Base-by-base conservation (phyloP, 2,329 filamentous ascomycete genomes). In the Phaeoacremonium minimum region DNA sequence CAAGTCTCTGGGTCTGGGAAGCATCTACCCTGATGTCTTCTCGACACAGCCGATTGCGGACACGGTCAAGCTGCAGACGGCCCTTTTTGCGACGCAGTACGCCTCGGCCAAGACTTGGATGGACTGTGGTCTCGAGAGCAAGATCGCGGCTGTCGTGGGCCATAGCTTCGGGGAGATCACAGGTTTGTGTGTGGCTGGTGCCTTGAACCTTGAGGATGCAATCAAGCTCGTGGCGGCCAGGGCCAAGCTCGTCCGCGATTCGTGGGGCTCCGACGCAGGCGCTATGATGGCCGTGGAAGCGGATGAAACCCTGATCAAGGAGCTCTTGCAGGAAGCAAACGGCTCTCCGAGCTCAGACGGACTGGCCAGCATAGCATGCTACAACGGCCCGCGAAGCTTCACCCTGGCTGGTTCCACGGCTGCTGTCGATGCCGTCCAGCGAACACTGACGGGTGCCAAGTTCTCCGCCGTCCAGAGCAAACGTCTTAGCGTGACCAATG, bases 151-250 rank as follows among this genome's bases (percentile, higher is more conserved):
- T 2, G 46, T 63, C 0, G 51, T 67, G 0, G 66, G 65, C 4
- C 63, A 69, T 41, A 63, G 57, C 40, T 63, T 67, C 16, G 67
- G 67, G 4, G 57, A 69, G 46, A 47, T 69, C 5, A 59, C 58
- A 0, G 63, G 63, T 0, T 47, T 66, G 1, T 62, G 58, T 35
- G 40, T 68, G 0, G 46, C 61, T 0, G 56, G 58, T 1, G 43
- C 46, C 0, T 35, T 68, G 4, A 45, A 37, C 1, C 36, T 65
- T 1, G 6, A 38, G 9, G 57, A 64, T 18, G 46, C 59, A 0
- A 15, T 69, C 7, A 50, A 33, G 11, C 7, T 60, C 4, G 46
- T 64, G 1, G 32, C 38, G 5, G 43, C 38, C 1, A 48, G 64
- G 2, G 61, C 63, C 0, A 33, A 14, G 1, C 20, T 64, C 1